phyloP scores from a whole-genome alignment of 139 green algal genomes.

The Picochlorum sp. region DNA sequence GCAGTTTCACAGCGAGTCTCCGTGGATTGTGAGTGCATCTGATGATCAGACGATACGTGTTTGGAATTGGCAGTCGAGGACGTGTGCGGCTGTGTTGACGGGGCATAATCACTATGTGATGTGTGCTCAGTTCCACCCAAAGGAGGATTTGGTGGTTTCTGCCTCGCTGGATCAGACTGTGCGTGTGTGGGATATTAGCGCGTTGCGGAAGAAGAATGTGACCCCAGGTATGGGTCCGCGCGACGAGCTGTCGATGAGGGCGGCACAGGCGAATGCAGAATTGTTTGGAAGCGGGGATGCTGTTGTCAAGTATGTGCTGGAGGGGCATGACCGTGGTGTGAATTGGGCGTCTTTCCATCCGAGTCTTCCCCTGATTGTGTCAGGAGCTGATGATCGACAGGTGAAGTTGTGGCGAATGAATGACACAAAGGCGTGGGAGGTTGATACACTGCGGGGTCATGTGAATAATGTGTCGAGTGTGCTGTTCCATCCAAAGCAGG shows the following conservation, averaged over 20 bases:
- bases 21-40: slow-evolving; percentile 93
- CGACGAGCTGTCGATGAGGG: slow-evolving; percentile 77
- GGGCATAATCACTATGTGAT: slow-evolving; percentile 99
- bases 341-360: slow-evolving; percentile 99
- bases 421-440: slow-evolving; percentile 99
- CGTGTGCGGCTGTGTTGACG: slow-evolving; percentile 94
- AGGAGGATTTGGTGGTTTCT: slow-evolving; percentile 81
- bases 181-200: slow-evolving; percentile 96
- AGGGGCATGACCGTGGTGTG: slow-evolving; percentile 97
- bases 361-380: slow-evolving; percentile 95
- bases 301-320: slow-evolving; percentile 98
- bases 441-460: slow-evolving; percentile 98
- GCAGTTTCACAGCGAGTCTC: slow-evolving; percentile 89
- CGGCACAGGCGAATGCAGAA: slow-evolving; percentile 82
- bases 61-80: slow-evolving; percentile 98
- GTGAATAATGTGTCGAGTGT: slow-evolving; percentile 99
- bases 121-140: slow-evolving; percentile 96
- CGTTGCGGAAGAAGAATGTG: slow-evolving; percentile 91
- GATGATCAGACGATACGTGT: slow-evolving; percentile 99
- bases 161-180: slow-evolving; percentile 95
- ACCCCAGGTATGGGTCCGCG: slow-evolving; percentile 23
- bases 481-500: slow-evolving; percentile 96
- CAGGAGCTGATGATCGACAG: slow-evolving; percentile 96
- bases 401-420: slow-evolving; percentile 99
- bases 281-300: slow-evolving; percentile 96